Base-by-base conservation (phyloP, 768 basidiomycete genomes). In the Suillus decipiens region DNA sequence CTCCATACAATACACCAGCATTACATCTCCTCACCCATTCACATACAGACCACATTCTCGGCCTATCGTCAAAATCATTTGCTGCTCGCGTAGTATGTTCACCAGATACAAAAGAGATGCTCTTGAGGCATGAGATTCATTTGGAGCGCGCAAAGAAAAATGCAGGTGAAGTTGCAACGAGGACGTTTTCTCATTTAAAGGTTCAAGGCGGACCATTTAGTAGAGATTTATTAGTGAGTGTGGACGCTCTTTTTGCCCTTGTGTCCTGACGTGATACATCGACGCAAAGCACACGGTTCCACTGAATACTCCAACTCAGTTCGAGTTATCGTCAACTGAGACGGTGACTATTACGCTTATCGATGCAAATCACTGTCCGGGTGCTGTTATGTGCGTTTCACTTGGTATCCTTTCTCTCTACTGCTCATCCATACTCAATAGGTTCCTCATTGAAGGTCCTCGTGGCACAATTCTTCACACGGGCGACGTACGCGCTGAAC, bases 361-460 rank as follows among this genome's bases (percentile, higher is more conserved):
- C 9, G 92, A 96, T 69, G 96, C 96, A 0, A 97, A 97, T 70
- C 96, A 98, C 73, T 97, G 95, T 72, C 96, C 94, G 12, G 96
- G 96, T 0, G 89, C 95, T 0, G 89, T 94, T 47, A 96, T 98
- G 95, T 95, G 69, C 33, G 87, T 76, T 5, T 34, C 22, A 22
- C 10, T 28, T 47, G 9, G 41, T 0, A 7, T 33, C 31, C 39
- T 7, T 39, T 24, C 31, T 45, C 48, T 50, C 24, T 36, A 22
- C 14, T 28, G 36, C 28, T 41, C 42, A 56, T 60, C 51, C 34
- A 61, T 10, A 11, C 36, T 14, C n/a, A 50, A 62, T 66, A 96
- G 95, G 90, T 96, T 91, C 70, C 82, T 95, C 19, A 85, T 96
- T 50, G 89, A 93, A 73, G 89, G 90, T 19, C 62, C 79, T 4